A percentile compares a stretch with the other conserved stretches of the same genome.
Evolutionary conservation across 2,329 filamentous ascomycete species (phyloP).

Genomic region (Ophidiomyces ophidiicola): DNA sequence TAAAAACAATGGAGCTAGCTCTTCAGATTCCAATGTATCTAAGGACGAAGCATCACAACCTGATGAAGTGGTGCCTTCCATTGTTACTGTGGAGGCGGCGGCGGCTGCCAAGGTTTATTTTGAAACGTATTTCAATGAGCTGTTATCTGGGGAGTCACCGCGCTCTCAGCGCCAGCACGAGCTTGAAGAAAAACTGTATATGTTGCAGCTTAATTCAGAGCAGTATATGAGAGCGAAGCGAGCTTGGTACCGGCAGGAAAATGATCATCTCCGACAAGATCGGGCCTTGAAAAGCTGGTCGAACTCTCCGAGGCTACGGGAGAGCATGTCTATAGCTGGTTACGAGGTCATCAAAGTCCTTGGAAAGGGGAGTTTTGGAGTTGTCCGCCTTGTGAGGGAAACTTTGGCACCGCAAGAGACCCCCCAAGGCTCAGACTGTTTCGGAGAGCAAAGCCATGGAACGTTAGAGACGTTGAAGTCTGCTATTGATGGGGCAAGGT

Average conservation of each 20-base stretch:
- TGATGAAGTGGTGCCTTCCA: constrained; percentile 22
- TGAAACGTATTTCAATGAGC: constrained; percentile 69
- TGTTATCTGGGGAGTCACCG: constrained; percentile 46
- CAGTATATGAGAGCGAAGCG: constrained; percentile 42
- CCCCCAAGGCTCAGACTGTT: constrained; percentile 8
- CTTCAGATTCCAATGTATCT: neutral
- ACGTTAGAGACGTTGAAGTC: constrained; percentile 18
- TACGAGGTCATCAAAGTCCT: constrained; percentile 73
- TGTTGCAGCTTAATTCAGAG: constrained; percentile 45
- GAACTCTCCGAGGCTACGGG: constrained; percentile 31
- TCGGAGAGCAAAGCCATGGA: constrained; percentile 12
- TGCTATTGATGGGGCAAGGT: constrained; percentile 18
- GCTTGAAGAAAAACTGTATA: constrained; percentile 52
- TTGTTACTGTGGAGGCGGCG: constrained; percentile 59
- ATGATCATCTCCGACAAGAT: constrained; percentile 58
- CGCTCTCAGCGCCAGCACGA: constrained; percentile 50
- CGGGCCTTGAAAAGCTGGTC: constrained; percentile 57
- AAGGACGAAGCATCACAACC: neutral
- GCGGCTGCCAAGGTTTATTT: constrained; percentile 75
- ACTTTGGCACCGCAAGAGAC: constrained; percentile 24
- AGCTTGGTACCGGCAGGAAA: constrained; percentile 56
- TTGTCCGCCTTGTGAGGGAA: constrained; percentile 74
- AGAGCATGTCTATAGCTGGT: constrained; percentile 46
- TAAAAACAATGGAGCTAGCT: neutral
- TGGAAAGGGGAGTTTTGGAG: constrained; percentile 88